phyloP scores from a whole-genome alignment of 495 filamentous ascomycete genomes.

The Aspergillus bertholletiae region DNA sequence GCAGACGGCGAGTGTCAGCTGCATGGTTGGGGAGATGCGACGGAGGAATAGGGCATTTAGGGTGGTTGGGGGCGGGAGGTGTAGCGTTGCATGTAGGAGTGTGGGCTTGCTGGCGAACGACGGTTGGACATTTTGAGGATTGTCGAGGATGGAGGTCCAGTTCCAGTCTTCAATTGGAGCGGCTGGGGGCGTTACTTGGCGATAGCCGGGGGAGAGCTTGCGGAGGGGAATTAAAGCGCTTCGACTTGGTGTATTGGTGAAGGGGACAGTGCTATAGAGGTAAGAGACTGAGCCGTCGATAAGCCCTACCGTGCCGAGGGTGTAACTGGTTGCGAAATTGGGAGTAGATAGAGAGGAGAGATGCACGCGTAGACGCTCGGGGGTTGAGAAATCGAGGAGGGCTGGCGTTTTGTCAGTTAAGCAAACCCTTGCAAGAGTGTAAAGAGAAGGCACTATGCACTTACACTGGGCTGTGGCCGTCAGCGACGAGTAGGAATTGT shows the following conservation, averaged over 20 bases:
- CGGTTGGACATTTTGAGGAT: background rate
- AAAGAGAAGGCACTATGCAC: background rate
- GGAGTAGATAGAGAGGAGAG: conserved; percentile 87
- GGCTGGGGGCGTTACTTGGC: conserved; percentile 52
- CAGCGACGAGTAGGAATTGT: conserved; percentile 88
- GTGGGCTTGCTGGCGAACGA: conserved; percentile 48
- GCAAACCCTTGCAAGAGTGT: background rate
- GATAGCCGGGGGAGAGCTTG: conserved; percentile 65
- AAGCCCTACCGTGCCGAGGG: conserved; percentile 75
- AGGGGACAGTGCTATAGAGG: conserved; percentile 77
- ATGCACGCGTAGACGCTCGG: conserved; percentile 68
- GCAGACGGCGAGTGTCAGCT: conserved; percentile 77
- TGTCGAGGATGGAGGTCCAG: conserved; percentile 33
- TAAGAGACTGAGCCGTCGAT: conserved; percentile 92
- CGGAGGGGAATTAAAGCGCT: conserved; percentile 60
- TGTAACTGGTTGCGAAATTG: conserved; percentile 89
- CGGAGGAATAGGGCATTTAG: conserved; percentile 86
- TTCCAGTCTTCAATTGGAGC: conserved; percentile 32
- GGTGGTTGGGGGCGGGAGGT: conserved; percentile 71
- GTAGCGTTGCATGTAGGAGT: conserved; percentile 84
- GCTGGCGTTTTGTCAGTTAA: conserved; percentile 40
- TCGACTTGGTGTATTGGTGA: conserved; percentile 51
- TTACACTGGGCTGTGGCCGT: conserved; percentile 81
- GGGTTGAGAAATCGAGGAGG: conserved; percentile 80
- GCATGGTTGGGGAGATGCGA: conserved; percentile 72